Base-by-base conservation (phyloP, 768 basidiomycete genomes). In the Cyathus striatus region DNA sequence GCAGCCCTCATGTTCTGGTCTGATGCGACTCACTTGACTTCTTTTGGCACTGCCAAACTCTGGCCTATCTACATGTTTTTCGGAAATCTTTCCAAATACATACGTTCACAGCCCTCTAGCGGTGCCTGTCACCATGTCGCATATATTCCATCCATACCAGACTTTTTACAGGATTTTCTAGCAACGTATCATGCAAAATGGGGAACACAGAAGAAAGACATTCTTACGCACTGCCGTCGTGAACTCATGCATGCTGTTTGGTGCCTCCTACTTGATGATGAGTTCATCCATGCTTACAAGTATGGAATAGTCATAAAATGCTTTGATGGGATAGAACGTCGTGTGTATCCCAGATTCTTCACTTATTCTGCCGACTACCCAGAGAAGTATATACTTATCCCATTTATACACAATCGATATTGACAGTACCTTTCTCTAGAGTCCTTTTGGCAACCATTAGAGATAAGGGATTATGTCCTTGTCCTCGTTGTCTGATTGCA, bases 1-100 rank as follows among this genome's bases (percentile, higher is more conserved):
- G 55, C 55, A 0, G 56, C 49, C 2, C 16, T 62, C 4, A 59
- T 64, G 58, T 38, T 64, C 38, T 49, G 49, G 49, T 56, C 56
- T 13, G 52, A 57, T 32, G 12, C 25, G 34, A 62, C 46, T 2
- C 47, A 49, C 6, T 48, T 24, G 35, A 30, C 27, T 30, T 30
- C 27, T 9, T 30, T 30, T 30, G 27, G 27, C 9, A 30, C 9
- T 30, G 27, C 27, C 9, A 9, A 30, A 30, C 27, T 30, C 9
- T 30, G 27, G 27, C 27, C 27, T n/a, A 9, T 30, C 9, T 30
- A 30, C n/a, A 9, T 30, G n/a, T 30, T 30, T n/a, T 30, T 30
- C n/a, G 27, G 27, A 9, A 30, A 30, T 30, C 9, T 9, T 9
- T 30, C 27, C 9, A 30, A 30, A n/a, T 30, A 30, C 27, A 9